Evolutionary conservation across 768 basidiomycete genomes (phyloP).

Genomic region (Boletus vinaceobasis): DNA sequence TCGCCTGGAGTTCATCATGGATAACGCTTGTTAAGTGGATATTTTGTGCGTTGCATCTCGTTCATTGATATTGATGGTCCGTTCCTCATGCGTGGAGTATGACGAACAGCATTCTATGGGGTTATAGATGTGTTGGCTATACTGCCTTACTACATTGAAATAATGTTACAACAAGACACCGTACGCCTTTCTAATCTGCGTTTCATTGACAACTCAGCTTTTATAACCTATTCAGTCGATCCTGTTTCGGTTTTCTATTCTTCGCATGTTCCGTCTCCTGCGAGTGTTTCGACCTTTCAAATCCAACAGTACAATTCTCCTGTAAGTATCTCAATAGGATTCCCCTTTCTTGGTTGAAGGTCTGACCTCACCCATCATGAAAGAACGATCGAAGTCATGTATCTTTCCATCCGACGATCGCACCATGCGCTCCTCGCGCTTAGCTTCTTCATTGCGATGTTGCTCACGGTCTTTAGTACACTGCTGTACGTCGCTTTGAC

Average conservation of each 20-base stretch:
- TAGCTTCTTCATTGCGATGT: conserved; percentile 85
- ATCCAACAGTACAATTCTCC: conserved; percentile 76
- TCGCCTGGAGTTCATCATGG: conserved; percentile 77
- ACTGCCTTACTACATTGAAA: conserved; percentile 85
- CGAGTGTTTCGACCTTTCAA: conserved; percentile 90
- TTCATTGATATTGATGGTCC: not conserved
- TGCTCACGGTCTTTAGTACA: conserved; percentile 84
- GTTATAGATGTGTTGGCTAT: conserved; percentile 85
- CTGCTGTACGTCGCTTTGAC: conserved; percentile 51
- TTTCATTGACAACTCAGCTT: not conserved
- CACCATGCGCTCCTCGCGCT: conserved; percentile 86
- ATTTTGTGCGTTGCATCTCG: conserved; percentile 48
- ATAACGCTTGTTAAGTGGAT: conserved; percentile 59
- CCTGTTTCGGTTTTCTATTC: conserved; percentile 86
- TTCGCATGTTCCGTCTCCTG: conserved; percentile 84
- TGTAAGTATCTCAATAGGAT: conserved; percentile 46
- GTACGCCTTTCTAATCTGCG: conserved; percentile 39
- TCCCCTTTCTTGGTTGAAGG: not conserved
- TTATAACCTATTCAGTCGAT: conserved; percentile 51
- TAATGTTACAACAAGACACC: conserved; percentile 80
- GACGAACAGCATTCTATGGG: conserved; percentile 67
- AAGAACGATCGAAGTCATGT: conserved; percentile 92
- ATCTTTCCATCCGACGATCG: conserved; percentile 78
- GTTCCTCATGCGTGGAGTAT: not conserved
- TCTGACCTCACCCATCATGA: conserved; percentile 1